Conservation (phyloP, 306 rosid genomes). For the Citrullus colocynthis region DNA sequence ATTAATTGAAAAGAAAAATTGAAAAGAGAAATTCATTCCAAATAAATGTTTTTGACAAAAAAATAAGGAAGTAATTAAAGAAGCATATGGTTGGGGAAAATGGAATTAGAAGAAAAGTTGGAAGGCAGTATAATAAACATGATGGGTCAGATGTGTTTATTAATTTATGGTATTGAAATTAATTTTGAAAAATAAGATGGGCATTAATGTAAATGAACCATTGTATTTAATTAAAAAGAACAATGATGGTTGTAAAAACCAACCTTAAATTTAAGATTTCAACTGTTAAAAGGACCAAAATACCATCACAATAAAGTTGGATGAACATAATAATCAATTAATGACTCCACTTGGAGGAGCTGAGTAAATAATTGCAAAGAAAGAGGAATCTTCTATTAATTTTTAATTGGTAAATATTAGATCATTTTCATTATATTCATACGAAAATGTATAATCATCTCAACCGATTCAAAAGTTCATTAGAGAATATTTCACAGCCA, state of each 20-base stretch:
- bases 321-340: neutral
- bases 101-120: neutral
- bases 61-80: neutral
- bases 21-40: neutral
- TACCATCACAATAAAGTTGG: neutral
- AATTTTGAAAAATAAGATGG: neutral
- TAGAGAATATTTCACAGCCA: too few relatives aligned
- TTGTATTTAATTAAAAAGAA: neutral
- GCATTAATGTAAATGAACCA: slow-evolving; percentile 2
- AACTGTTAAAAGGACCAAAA: neutral
- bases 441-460: too few relatives aligned
- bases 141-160: neutral
- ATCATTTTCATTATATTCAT: too few relatives aligned
- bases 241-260: neutral
- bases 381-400: neutral
- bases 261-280: neutral
- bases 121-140: neutral
- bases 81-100: neutral
- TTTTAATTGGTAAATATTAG: neutral
- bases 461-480: too few relatives aligned
- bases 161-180: neutral
- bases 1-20: neutral
- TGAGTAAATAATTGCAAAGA: neutral
- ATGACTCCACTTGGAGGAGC: neutral
- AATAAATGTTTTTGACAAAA: neutral